Percentiles rank a stretch among this genome's conserved stretches.
Evolutionary conservation across 805 yeast genomes (phyloP).

Genomic region (Hagleromyces aurorensis): DNA sequence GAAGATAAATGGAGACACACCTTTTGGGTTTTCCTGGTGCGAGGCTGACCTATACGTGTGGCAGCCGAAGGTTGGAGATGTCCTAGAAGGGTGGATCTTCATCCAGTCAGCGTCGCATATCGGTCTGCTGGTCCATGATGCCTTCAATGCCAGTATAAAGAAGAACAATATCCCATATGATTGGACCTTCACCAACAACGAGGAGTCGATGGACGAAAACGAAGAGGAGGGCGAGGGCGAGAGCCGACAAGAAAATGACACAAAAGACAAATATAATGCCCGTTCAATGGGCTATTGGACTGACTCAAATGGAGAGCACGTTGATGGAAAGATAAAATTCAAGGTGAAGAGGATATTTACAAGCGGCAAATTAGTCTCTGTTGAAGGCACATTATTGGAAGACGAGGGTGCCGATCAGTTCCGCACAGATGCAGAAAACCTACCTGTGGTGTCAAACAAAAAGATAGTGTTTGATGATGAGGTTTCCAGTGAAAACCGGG

Average conservation of each 20-base stretch:
- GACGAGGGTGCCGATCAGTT: conserved; percentile 17
- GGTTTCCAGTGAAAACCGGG: conserved; percentile 30
- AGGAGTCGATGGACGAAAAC: conserved; percentile 41
- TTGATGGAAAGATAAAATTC: conserved; percentile 79
- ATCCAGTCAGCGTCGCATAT: conserved; percentile 94
- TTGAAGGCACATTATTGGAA: conserved; percentile 73
- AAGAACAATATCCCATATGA: conserved; percentile 73
- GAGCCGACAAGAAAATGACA: conserved; percentile 11
- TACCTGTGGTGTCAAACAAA: conserved; percentile 42
- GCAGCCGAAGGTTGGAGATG: conserved; percentile 86
- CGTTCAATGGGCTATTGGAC: conserved; percentile 81
- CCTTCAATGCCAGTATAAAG: conserved; percentile 89
- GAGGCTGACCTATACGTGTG: conserved; percentile 76
- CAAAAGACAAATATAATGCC: conserved; percentile 13
- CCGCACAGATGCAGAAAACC: conserved; percentile 41
- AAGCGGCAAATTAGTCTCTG: conserved; percentile 73
- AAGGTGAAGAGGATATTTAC: conserved; percentile 63
- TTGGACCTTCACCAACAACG: conserved; percentile 81
- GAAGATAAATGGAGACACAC: conserved; percentile 66
- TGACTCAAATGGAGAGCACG: conserved; percentile 61
- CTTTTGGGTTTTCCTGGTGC: conserved; percentile 86
- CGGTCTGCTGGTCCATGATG: conserved; percentile 84
- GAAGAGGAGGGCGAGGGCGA: conserved; percentile 8
- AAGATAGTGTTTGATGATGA: conserved; percentile 46
- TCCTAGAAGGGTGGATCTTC: conserved; percentile 77